Evolutionary conservation across 768 basidiomycete genomes (phyloP).

Genomic region (Suillus plorans): DNA sequence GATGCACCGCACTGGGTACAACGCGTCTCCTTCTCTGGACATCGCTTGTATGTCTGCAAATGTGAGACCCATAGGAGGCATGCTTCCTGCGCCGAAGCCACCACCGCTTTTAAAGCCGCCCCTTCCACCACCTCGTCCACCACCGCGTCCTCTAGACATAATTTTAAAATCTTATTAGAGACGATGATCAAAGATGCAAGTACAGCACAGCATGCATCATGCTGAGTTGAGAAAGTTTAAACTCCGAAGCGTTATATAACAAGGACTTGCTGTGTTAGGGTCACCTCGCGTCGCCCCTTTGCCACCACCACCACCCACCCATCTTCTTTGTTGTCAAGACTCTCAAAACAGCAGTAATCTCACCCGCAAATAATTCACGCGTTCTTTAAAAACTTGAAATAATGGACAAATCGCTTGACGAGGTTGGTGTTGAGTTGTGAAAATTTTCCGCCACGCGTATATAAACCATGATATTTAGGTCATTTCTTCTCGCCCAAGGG

Average conservation of each 20-base stretch:
- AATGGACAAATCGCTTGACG: conserved; percentile 87
- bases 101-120: conserved; percentile 57
- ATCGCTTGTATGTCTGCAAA: conserved; percentile 78
- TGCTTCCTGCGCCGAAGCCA: conserved; percentile 33
- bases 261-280: neutral
- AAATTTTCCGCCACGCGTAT: conserved; percentile 20
- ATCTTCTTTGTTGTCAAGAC: conserved; percentile 9
- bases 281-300: conserved; percentile 28
- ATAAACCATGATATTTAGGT: conserved; percentile 46
- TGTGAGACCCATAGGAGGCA: conserved; percentile 77
- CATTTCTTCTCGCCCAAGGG: conserved; percentile 60
- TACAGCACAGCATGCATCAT: conserved; percentile 3
- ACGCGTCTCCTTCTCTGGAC: conserved; percentile 70
- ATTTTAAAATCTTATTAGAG: conserved; percentile 13
- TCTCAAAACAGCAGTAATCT: neutral
- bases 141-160: conserved; percentile 52
- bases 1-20: conserved; percentile 72
- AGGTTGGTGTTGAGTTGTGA: conserved; percentile 46
- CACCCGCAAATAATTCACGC: neutral
- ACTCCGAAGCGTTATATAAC: conserved; percentile 30
- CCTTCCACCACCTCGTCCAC: conserved; percentile 52
- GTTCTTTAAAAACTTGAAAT: neutral
- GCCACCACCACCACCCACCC: conserved; percentile 25
- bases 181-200: neutral
- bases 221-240: conserved; percentile 12